Evolutionary conservation across 768 basidiomycete genomes (phyloP), one percentile per base, ranked within the genome.

Genomic region (Boletellus ananas): DNA sequence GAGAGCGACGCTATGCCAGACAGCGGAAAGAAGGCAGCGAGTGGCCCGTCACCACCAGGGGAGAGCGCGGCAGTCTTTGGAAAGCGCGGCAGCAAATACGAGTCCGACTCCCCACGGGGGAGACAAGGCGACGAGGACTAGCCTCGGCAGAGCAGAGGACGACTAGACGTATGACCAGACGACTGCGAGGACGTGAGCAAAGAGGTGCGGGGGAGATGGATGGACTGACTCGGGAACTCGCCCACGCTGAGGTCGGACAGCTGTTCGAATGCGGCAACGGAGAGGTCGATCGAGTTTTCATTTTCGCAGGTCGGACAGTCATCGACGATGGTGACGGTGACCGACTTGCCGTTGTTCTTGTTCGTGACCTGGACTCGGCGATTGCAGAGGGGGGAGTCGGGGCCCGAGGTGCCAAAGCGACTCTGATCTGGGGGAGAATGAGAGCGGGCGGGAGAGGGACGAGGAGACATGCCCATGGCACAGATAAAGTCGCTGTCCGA

Each of bases 271-370:
- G 88, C 86, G 47, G 61, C 81, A 43, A 57, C 47, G n/a, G 87
- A 89, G 37, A 90, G 73, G 60, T 90, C 87, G 62, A 96, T 25
- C 23, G 23, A 87, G 66, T 85, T 77, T 25, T 33, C 31, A 58
- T 79, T 81, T 0, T 61, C 44, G 72, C 91, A 95, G 17, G 84
- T 85, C 21, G 91, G 90, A 75, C 92, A 96, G 34, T 77, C 83
- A 58, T 93, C 91, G 12, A 79, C 88, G 55, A 96, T 74, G 21
- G 73, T 77, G 39, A 83, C 90, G 4, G 67, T 73, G 50, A 87
- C 76, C n/a, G 67, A 63, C 67, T 73, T 20, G 43, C 77, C 73
- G 12, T 45, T 69, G 69, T 80, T 82, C 21, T 25, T 25, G 23
- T 25, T 25, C 23, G 23, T 25, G 23, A 25, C 7, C 23, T 25